Conservation (phyloP, 306 rosid genomes). For the Trifolium dubium region DNA sequence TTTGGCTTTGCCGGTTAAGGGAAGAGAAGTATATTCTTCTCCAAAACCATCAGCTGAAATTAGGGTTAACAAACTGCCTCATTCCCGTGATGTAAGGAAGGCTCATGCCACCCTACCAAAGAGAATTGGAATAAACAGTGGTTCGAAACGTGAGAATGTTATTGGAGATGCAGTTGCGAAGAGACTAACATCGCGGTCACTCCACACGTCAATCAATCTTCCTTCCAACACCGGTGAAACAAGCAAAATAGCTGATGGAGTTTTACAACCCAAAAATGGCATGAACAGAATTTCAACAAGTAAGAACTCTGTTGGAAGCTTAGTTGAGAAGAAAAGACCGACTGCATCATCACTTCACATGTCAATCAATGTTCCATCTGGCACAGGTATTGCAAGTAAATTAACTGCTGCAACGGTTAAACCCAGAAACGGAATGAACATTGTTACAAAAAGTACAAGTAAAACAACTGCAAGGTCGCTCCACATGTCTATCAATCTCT, state of each 20-base stretch:
- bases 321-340: slow-evolving; percentile 46
- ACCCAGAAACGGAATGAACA: slow-evolving; percentile 37
- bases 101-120: slow-evolving; percentile 21
- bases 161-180: slow-evolving; percentile 44
- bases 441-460: slow-evolving; percentile 41
- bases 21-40: slow-evolving; percentile 48
- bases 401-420: slow-evolving; percentile 32
- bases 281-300: slow-evolving; percentile 43
- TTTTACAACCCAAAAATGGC: slow-evolving; percentile 34
- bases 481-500: slow-evolving; percentile 63
- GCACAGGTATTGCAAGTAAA: slow-evolving; percentile 49
- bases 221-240: slow-evolving; percentile 47
- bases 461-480: slow-evolving; percentile 53
- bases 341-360: slow-evolving; percentile 51
- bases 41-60: slow-evolving; percentile 45
- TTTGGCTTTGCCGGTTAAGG: slow-evolving; percentile 49
- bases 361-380: slow-evolving; percentile 59
- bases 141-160: slow-evolving; percentile 48
- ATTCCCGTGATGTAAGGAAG: slow-evolving; percentile 45
- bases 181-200: slow-evolving; percentile 50
- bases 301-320: slow-evolving; percentile 47
- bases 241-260: slow-evolving; percentile 43
- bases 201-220: slow-evolving; percentile 63
- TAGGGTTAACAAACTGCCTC: slow-evolving; percentile 38
- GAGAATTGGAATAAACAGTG: slow-evolving; percentile 25